A percentile compares a stretch with the other conserved stretches of the same genome.
Conservation (phyloP, 805 yeast genomes). For the Nakazawaea ambrosiae region DNA sequence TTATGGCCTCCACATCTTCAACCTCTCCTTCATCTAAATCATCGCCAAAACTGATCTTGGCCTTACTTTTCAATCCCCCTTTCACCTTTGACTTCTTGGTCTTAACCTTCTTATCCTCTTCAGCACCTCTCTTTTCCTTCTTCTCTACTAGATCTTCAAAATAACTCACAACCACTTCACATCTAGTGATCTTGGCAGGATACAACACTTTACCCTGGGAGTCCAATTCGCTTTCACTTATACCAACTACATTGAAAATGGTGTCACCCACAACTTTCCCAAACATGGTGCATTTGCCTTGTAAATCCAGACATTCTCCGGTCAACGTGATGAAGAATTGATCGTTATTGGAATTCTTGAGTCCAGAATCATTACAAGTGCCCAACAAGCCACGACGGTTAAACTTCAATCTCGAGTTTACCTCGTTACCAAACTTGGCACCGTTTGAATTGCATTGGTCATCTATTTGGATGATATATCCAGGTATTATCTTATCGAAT, state of each 20-base stretch:
- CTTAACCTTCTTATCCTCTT: neutral
- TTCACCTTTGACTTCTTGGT: neutral
- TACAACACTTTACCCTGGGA: conserved; percentile 40
- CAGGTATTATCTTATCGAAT: conserved; percentile 33
- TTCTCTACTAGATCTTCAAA: conserved; percentile 34
- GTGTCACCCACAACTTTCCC: conserved; percentile 56
- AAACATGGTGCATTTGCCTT: conserved; percentile 37
- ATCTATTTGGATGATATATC: conserved; percentile 13
- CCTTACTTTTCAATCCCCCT: neutral
- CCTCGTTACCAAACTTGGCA: conserved; percentile 31
- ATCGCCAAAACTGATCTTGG: neutral
- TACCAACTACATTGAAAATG: conserved; percentile 42
- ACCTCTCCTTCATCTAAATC: conserved; percentile 2
- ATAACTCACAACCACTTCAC: conserved; percentile 38
- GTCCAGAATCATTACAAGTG: conserved; percentile 28
- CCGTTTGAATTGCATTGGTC: neutral
- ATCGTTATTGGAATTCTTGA: conserved; percentile 25
- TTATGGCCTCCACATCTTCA: conserved; percentile 1
- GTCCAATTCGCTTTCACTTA: conserved; percentile 38
- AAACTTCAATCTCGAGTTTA: conserved; percentile 44
- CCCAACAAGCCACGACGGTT: conserved; percentile 50
- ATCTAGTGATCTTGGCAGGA: conserved; percentile 37
- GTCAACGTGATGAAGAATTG: conserved; percentile 39
- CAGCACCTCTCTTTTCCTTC: neutral
- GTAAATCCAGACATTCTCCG: conserved; percentile 35